Percentiles rank a stretch among this genome's conserved stretches.
Conservation (phyloP, 2,329 filamentous ascomycete genomes). For the Grosmannia serpens region DNA sequence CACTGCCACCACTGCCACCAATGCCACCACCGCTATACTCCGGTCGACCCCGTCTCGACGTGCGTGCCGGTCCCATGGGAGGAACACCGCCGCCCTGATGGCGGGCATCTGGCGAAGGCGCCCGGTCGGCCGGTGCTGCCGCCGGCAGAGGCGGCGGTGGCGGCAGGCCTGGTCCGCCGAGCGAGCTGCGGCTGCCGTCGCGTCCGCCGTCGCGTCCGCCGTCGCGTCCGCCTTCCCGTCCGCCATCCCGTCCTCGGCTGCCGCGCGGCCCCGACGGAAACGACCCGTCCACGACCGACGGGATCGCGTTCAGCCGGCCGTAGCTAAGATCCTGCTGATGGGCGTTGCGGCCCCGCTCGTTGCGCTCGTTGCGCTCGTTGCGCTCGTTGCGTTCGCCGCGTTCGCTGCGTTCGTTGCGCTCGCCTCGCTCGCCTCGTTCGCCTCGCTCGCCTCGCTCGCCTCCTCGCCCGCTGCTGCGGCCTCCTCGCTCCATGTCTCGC, state of each 20-base stretch:
- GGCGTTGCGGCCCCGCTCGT: constrained; percentile 5
- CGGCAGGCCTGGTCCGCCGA: constrained; percentile 4
- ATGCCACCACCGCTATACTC: neutral
- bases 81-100: neutral
- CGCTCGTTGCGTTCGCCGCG: constrained; percentile 22
- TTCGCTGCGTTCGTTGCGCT: neutral
- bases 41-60: neutral
- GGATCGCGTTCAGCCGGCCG: constrained; percentile 45
- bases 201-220: neutral
- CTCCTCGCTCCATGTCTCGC: neutral
- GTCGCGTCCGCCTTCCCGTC: neutral
- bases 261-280: constrained; percentile 44
- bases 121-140: neutral
- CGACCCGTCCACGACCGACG: constrained; percentile 24
- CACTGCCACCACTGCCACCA: neutral
- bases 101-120: neutral
- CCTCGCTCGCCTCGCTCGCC: neutral
- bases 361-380: neutral
- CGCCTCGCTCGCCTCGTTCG: neutral
- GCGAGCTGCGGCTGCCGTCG: constrained; percentile 1
- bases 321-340: constrained; percentile 48
- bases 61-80: neutral
- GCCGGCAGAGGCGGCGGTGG: neutral
- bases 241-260: constrained; percentile 18
- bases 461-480: constrained; percentile 4